Evolutionary conservation across 768 basidiomycete genomes (phyloP).

Genomic region (Rubroboletus satanas): DNA sequence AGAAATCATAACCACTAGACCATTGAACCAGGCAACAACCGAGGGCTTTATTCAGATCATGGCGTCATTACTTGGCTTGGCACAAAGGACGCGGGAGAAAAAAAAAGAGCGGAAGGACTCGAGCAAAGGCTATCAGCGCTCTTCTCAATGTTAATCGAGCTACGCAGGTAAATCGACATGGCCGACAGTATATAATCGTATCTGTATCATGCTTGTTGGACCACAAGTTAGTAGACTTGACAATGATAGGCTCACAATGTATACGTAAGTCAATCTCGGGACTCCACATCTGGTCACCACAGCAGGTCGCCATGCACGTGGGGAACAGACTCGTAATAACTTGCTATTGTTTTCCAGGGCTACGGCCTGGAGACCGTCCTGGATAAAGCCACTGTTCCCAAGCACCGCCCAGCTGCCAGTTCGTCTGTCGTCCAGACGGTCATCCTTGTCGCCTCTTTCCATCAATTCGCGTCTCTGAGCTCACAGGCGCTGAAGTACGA

Average conservation of each 20-base stretch:
- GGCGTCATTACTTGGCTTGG: no score
- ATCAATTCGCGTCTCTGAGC: background rate
- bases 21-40: constrained; percentile 40
- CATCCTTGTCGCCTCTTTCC: background rate
- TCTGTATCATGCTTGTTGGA: background rate
- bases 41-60: rapidly evolving
- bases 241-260: background rate
- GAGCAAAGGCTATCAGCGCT: background rate
- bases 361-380: background rate
- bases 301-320: constrained; percentile 16
- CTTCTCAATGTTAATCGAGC: background rate
- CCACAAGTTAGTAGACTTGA: background rate
- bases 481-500: background rate
- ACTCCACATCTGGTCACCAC: background rate
- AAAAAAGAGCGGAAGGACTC: background rate
- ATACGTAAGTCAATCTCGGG: background rate
- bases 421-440: background rate
- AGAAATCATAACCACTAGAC: constrained; percentile 60
- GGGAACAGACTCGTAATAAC: background rate
- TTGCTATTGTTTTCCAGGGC: constrained; percentile 9
- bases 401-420: background rate
- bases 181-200: no score
- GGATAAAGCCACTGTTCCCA: background rate
- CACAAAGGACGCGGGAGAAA: background rate
- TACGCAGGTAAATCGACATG: background rate